Evolutionary conservation across 2,329 filamentous ascomycete genomes (phyloP), one percentile per base, ranked within the genome.

Genomic region (Fusarium decemcellulare): DNA sequence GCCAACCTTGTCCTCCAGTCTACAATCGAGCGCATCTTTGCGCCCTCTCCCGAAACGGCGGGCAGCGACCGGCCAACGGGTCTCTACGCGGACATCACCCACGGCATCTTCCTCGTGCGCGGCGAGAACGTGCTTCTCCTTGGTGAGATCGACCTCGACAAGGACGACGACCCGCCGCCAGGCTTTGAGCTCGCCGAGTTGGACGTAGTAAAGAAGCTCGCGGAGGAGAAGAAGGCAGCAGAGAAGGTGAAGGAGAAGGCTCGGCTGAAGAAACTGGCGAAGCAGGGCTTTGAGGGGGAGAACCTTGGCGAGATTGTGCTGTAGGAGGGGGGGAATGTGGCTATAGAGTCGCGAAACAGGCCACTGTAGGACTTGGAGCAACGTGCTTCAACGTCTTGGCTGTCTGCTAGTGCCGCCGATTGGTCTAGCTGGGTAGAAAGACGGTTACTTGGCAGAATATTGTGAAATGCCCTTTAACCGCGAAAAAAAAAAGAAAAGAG

Each of bases 111-210:
- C 82, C 88, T 98, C 37, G 93, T 99, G 47, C 88, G 96, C 63
- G 96, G 96, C 72, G 96, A 99, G 83, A 99, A 99, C 79, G 96
- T 99, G n/a, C 86, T 97, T 54, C 85, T 99, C 46, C 87, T 98
- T 16, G 96, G 96, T 39, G 97, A 98, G 81, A 97, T 99, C 75
- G 96, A 99, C 79, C 89, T 99, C 27, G 96, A 99, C 84, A 94
- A 92, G 77, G 96, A 99, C 81, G 96, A 99, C 79, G 91, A 97
- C 62, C 85, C 93, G 16, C 86, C 94, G 14, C 94, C 93, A 1
- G 90, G 91, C 34, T 94, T 92, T 68, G 83, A 89, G 74, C 77
- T 79, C 68, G 94, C 90, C 2, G 87, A 93, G 1, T 84, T 90
- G 50, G 88, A 91, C 48, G 82, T 91, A 68, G 93, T 97, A 39